A percentile compares a stretch with the other conserved stretches of the same genome.
Conservation (phyloP, 352 stramenopile species). For the Globisporangium alternatum region DNA sequence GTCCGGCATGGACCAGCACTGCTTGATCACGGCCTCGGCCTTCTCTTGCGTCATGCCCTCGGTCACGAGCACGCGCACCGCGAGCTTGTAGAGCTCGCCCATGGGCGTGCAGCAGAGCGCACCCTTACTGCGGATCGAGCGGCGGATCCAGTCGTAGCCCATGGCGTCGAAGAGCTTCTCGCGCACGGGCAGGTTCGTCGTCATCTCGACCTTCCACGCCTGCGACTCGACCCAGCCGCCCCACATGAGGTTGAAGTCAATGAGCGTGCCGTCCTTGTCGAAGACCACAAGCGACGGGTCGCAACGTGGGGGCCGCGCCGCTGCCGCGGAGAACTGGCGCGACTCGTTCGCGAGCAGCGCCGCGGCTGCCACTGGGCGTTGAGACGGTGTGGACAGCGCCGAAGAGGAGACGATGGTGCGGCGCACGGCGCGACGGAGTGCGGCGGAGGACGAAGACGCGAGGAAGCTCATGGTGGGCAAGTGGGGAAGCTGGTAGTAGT, state of each 20-base stretch:
- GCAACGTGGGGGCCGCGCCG: conserved; percentile 30
- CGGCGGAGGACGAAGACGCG: conserved; percentile 10
- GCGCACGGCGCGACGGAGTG: conserved; percentile 4
- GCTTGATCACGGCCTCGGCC: conserved; percentile 59
- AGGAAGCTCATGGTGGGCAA: conserved; percentile 6
- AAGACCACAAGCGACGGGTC: conserved; percentile 81
- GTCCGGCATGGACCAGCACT: conserved; percentile 85
- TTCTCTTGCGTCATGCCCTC: conserved; percentile 66
- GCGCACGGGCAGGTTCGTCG: conserved; percentile 62
- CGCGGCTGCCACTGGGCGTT: conserved; percentile 1
- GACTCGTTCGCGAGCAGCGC: conserved; percentile 1
- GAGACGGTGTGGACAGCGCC: neutral
- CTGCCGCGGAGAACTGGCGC: conserved; percentile 8
- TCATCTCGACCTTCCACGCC: conserved; percentile 86
- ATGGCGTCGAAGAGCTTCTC: conserved; percentile 86
- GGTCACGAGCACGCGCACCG: conserved; percentile 64
- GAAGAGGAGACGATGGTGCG: neutral
- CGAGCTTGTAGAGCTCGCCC: conserved; percentile 82
- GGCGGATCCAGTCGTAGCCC: conserved; percentile 84
- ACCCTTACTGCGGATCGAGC: conserved; percentile 79
- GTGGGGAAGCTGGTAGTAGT: conserved; percentile 6
- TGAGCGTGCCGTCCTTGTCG: conserved; percentile 89
- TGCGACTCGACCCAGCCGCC: conserved; percentile 84
- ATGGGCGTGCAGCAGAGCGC: conserved; percentile 84
- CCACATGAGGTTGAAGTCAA: conserved; percentile 91